These are phyloP conservation scores for Trametes elegans DNA, from an alignment of 768 basidiomycete genomes.

Conservation along the genomic window DNA sequence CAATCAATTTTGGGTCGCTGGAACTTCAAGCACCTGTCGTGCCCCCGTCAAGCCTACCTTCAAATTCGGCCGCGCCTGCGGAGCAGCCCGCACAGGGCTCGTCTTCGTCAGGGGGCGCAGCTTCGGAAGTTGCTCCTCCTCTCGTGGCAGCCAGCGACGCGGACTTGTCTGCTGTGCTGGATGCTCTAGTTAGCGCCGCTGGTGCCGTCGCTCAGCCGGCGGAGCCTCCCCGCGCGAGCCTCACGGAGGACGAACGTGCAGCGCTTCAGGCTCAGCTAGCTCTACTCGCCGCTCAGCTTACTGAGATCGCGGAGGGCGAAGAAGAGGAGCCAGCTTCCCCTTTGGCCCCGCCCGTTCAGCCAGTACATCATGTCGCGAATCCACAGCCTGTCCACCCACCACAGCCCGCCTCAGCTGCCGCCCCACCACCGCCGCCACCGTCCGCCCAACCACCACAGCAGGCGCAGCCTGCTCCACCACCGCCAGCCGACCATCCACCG, in stretches of 20 bases:
- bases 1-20: constrained; percentile 79
- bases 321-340: constrained; percentile 26
- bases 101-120: not conserved
- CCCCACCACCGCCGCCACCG: not conserved
- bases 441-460: not conserved
- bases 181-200: constrained; percentile 4
- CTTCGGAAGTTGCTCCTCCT: constrained; percentile 4
- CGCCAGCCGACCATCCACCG: not conserved
- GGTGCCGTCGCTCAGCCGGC: constrained; percentile 1
- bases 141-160: constrained; percentile 13
- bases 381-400: not conserved
- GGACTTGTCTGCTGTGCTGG: constrained; percentile 14
- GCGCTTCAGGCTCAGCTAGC: constrained; percentile 73
- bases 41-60: constrained; percentile 8
- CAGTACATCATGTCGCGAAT: not conserved
- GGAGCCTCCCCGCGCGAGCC: constrained; percentile 22
- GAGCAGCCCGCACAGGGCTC: not conserved
- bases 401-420: not conserved
- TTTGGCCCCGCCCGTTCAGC: not conserved
- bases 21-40: constrained; percentile 34
- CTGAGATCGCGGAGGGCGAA: constrained; percentile 54
- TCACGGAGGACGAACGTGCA: constrained; percentile 51
- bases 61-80: not conserved
- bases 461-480: not conserved
- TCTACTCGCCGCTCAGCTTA: constrained; percentile 68